Evolutionary conservation across 139 green algal species (phyloP), one percentile per base, ranked within the genome.

Genomic region (Spirogloea muscicola): DNA sequence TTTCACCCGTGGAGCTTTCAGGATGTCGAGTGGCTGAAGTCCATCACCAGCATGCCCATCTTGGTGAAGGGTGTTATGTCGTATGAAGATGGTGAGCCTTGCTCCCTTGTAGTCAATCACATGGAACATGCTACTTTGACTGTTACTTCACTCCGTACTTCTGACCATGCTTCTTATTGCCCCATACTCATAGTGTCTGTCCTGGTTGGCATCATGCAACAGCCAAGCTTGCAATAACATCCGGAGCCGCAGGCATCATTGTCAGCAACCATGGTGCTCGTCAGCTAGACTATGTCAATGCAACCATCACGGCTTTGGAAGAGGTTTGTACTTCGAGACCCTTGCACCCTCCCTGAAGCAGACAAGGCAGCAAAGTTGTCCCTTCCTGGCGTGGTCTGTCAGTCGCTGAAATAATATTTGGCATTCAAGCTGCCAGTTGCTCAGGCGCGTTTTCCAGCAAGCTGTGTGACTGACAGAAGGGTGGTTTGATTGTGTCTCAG

Each of bases 181-280:
- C n/a, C n/a, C n/a, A n/a, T n/a, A n/a, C n/a, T n/a, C n/a, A n/a
- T n/a, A n/a, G n/a, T n/a, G n/a, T 52, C 44, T 52, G 44, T 52
- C 13, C 44, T 16, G 13, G 13, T 16, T 16, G 13, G 13, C 44
- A 10, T n/a, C n/a, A n/a, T n/a, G n/a, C n/a, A 10, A 25, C 71
- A 79, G 71, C 75, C 25, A 68, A 77, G 68, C 37, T 82, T 3
- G 31, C 75, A 25, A 29, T 82, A 7, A 25, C 59, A 34, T 36
- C 29, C 6, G 75, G 75, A n/a, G 75, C 75, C 42, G 29, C 42
- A 13, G 75, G 75, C 60, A 82, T 82, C 68, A 82, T 82, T 39
- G 87, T 98, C 2, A 90, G 76, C 33, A 95, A 95, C 81, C 90
- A 94, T 52, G 89, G 88, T 44, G 92, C 91, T 3, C 79, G 93